Evolutionary conservation across 2,329 filamentous ascomycete species (phyloP).

Genomic region (Phoma sp.): DNA sequence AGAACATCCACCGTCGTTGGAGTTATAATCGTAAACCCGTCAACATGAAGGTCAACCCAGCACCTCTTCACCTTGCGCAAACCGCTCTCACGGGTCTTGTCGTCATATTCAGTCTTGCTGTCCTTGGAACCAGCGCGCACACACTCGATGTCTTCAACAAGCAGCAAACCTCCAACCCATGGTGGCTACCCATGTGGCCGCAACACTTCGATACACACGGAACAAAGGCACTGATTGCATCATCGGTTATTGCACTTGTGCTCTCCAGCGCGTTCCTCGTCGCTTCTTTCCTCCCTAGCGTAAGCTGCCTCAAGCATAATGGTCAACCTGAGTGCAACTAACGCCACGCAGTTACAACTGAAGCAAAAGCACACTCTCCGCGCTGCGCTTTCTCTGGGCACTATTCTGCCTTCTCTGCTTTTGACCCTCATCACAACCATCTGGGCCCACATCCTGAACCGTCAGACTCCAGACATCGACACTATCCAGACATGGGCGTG

Average conservation of each 20-base stretch:
- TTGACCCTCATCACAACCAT: conserved; percentile 50
- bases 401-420: conserved; percentile 46
- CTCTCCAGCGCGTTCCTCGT: conserved; percentile 47
- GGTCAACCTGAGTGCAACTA: conserved; percentile 3
- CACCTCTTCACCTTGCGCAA: conserved; percentile 45
- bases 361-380: conserved; percentile 46
- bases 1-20: background rate
- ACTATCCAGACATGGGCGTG: conserved; percentile 51
- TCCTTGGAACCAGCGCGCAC: conserved; percentile 52
- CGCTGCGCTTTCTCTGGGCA: conserved; percentile 45
- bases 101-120: conserved; percentile 48
- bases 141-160: conserved; percentile 52
- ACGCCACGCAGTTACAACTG: conserved; percentile 38
- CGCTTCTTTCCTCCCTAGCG: conserved; percentile 43
- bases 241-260: conserved; percentile 45
- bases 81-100: conserved; percentile 44
- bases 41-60: conserved; percentile 47
- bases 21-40: background rate
- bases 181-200: conserved; percentile 57
- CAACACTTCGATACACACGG: conserved; percentile 55
- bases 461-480: conserved; percentile 41
- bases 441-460: conserved; percentile 48
- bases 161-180: conserved; percentile 52
- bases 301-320: conserved; percentile 19
- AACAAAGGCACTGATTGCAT: conserved; percentile 51